Percentiles rank a stretch among this genome's conserved stretches.
phyloP scores from a whole-genome alignment of 805 yeast species.

The Hanseniaspora hatyaiensis region DNA sequence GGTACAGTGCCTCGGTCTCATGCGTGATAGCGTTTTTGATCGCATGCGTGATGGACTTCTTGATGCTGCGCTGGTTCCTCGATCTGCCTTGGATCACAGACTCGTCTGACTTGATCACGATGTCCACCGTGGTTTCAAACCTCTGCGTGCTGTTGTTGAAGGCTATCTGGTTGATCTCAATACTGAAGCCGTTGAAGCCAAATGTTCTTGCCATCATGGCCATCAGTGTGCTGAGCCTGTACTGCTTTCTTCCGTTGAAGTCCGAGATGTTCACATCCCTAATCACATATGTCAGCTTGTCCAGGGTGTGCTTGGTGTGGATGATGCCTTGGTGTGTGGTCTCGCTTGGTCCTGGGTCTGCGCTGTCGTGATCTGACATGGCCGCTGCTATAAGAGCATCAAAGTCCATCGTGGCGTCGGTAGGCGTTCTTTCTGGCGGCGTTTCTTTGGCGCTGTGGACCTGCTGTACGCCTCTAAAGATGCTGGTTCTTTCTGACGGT shows the following conservation, averaged over 20 bases:
- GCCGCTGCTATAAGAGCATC: neutral
- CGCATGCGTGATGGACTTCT: constrained; percentile 8
- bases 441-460: too few relatives aligned
- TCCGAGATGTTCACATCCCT: constrained; percentile 2
- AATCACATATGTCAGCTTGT: neutral
- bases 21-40: constrained; percentile 4
- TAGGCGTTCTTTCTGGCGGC: too few relatives aligned
- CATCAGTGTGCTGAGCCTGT: constrained; percentile 29
- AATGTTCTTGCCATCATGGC: constrained; percentile 40
- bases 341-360: neutral
- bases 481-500: too few relatives aligned
- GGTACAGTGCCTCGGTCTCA: constrained; percentile 1
- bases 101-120: neutral
- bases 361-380: neutral
- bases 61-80: neutral
- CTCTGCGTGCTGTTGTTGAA: constrained; percentile 3
- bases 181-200: constrained; percentile 41
- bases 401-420: too few relatives aligned
- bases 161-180: constrained; percentile 15
- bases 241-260: constrained; percentile 19
- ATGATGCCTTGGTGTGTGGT: neutral
- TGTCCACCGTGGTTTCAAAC: constrained; percentile 11
- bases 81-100: constrained; percentile 1
- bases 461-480: too few relatives aligned
- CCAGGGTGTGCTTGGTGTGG: neutral